phyloP scores from a whole-genome alignment of 108 stramenopile genomes.

The Nannochloropsis oceanica region DNA sequence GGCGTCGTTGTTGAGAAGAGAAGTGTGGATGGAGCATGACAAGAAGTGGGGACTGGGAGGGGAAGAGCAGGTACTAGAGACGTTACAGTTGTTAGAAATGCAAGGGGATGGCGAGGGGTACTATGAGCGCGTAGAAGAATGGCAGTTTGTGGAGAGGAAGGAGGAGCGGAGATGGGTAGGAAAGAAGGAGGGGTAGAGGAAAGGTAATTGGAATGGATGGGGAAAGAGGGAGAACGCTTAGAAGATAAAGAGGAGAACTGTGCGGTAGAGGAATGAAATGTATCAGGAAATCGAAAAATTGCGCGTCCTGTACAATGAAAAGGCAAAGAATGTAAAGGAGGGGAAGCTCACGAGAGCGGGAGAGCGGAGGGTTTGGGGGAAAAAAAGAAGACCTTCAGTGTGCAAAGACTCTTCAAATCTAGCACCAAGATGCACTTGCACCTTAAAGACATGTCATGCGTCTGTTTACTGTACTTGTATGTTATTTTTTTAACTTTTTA shows the following conservation, averaged over 20 bases:
- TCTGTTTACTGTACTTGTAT: too few species aligned
- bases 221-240: not conserved
- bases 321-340: too few species aligned
- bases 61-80: not conserved
- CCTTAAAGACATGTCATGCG: too few species aligned
- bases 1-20: not conserved
- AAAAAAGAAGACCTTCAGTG: too few species aligned
- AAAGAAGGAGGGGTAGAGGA: not conserved
- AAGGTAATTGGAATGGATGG: not conserved
- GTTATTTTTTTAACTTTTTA: too few species aligned
- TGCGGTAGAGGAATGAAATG: not conserved
- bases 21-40: not conserved
- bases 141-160: not conserved
- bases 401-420: too few species aligned
- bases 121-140: not conserved
- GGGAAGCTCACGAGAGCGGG: too few species aligned
- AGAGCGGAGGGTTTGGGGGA: too few species aligned
- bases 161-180: not conserved
- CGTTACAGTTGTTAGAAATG: not conserved
- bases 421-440: too few species aligned
- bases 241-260: too few species aligned
- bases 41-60: not conserved
- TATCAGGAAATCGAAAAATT: not conserved
- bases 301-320: too few species aligned
- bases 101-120: not conserved